phyloP scores from a whole-genome alignment of 2,329 filamentous ascomycete genomes.

The Thielaviopsis punctulata region DNA sequence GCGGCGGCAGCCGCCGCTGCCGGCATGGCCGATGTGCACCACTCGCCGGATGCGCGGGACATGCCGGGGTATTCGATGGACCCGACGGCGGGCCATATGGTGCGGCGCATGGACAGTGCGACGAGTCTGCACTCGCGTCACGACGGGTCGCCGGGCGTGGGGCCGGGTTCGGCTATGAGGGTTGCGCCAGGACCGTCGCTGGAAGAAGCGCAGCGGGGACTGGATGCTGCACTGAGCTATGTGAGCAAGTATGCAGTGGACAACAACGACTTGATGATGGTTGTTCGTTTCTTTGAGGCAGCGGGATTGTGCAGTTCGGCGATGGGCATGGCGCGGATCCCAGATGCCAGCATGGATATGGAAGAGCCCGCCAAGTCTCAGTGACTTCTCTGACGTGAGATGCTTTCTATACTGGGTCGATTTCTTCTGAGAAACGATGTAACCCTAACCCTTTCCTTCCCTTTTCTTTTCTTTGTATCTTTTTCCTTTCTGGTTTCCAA shows the following conservation, averaged over 20 bases:
- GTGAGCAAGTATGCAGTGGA: slow-evolving; percentile 10
- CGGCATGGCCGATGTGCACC: background rate
- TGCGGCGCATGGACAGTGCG: slow-evolving; percentile 7
- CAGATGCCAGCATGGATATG: background rate
- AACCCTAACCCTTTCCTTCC: background rate
- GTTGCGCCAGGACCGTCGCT: slow-evolving; percentile 1
- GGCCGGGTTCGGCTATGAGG: too few relatives aligned
- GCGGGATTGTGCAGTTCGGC: slow-evolving; percentile 5
- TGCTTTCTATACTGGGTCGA: too few relatives aligned
- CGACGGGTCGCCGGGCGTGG: background rate
- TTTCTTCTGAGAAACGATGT: background rate
- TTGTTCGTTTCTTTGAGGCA: slow-evolving; percentile 12
- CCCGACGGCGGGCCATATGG: slow-evolving; percentile 3
- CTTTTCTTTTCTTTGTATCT: slow-evolving; percentile 13
- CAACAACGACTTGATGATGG: slow-evolving; percentile 9
- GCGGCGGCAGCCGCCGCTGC: background rate
- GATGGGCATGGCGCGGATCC: background rate
- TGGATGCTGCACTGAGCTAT: slow-evolving; percentile 12
- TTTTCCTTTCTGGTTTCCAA: slow-evolving; percentile 7
- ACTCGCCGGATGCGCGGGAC: slow-evolving; percentile 15
- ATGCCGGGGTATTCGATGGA: background rate
- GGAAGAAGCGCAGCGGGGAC: slow-evolving; percentile 11
- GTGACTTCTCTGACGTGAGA: background rate
- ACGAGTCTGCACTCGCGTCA: slow-evolving; percentile 2
- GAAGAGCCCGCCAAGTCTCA: background rate